phyloP scores from a whole-genome alignment of 2,329 filamentous ascomycete species.

The Ophiostoma populinum region DNA sequence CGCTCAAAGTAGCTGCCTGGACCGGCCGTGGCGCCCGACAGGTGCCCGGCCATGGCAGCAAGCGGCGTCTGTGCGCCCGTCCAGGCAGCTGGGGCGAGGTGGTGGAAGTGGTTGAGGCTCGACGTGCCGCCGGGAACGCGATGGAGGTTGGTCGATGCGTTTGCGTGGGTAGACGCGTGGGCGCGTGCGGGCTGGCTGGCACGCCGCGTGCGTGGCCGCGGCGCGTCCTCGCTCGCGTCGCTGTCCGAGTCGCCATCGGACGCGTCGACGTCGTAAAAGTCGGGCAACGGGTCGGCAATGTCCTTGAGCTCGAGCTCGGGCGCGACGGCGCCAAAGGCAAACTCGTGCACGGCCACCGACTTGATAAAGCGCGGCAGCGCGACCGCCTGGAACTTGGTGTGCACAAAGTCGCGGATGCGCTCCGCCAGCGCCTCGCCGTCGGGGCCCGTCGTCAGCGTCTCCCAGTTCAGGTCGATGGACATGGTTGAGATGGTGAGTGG shows the following conservation, averaged over 20 bases:
- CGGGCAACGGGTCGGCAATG: slow-evolving; percentile 83
- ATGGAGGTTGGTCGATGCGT: too few species aligned
- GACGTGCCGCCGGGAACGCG: slow-evolving; percentile 55
- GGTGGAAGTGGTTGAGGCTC: slow-evolving; percentile 70
- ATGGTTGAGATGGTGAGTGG: slow-evolving; percentile 29
- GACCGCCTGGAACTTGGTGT: slow-evolving; percentile 88
- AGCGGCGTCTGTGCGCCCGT: slow-evolving; percentile 66
- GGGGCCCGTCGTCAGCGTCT: slow-evolving; percentile 72
- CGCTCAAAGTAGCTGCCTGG: slow-evolving; percentile 5
- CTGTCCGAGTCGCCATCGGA: slow-evolving; percentile 22
- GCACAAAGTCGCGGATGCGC: slow-evolving; percentile 79
- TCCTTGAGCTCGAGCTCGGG: slow-evolving; percentile 88
- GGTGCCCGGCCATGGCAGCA: slow-evolving; percentile 58
- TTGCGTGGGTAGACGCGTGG: too few species aligned
- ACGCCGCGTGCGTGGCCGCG: slow-evolving; percentile 18
- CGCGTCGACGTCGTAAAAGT: slow-evolving; percentile 77
- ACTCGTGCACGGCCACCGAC: slow-evolving; percentile 84
- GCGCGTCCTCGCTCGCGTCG: slow-evolving; percentile 17
- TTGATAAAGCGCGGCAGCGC: slow-evolving; percentile 89
- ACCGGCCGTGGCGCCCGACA: slow-evolving; percentile 20
- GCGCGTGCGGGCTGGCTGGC: too few species aligned
- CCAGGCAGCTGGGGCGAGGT: slow-evolving; percentile 45
- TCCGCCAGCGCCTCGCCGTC: slow-evolving; percentile 76
- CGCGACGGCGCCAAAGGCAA: slow-evolving; percentile 72
- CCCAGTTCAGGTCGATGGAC: slow-evolving; percentile 98